phyloP scores from a whole-genome alignment of 2,329 filamentous ascomycete species.

The Colletotrichum abscissum region DNA sequence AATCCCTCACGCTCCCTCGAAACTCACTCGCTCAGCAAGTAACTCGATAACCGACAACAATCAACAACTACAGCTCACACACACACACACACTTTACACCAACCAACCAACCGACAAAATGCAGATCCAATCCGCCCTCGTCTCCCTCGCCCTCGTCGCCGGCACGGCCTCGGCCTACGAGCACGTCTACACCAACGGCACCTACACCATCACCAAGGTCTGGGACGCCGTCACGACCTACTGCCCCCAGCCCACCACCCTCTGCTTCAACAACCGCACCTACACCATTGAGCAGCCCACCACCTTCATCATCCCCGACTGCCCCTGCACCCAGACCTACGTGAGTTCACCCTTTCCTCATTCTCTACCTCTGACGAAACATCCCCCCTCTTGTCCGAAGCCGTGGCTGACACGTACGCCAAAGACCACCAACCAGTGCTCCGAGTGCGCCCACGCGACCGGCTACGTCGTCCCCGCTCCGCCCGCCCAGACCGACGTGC shows the following conservation, averaged over 20 bases:
- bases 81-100: constrained; percentile 6
- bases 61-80: constrained; percentile 22
- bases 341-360: constrained; percentile 13
- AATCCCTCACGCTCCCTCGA: neutral
- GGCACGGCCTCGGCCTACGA: constrained; percentile 19
- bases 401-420: neutral
- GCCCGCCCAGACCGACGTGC: constrained; percentile 12
- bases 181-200: constrained; percentile 34
- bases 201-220: constrained; percentile 49
- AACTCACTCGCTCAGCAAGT: neutral
- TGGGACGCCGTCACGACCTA: constrained; percentile 51
- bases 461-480: constrained; percentile 1
- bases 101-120: constrained; percentile 39
- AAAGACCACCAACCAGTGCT: neutral
- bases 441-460: neutral
- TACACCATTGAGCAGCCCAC: constrained; percentile 66
- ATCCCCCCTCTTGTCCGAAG: too few species aligned
- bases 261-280: constrained; percentile 49
- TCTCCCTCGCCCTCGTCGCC: constrained; percentile 41
- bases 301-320: constrained; percentile 66
- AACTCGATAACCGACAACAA: constrained; percentile 10
- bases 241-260: constrained; percentile 58
- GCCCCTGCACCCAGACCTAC: constrained; percentile 57
- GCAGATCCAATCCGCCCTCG: constrained; percentile 43
- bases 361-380: neutral